Evolutionary conservation across 768 basidiomycete genomes (phyloP), one percentile per base, ranked within the genome.

Genomic region (Tricholoma bakamatsutake): DNA sequence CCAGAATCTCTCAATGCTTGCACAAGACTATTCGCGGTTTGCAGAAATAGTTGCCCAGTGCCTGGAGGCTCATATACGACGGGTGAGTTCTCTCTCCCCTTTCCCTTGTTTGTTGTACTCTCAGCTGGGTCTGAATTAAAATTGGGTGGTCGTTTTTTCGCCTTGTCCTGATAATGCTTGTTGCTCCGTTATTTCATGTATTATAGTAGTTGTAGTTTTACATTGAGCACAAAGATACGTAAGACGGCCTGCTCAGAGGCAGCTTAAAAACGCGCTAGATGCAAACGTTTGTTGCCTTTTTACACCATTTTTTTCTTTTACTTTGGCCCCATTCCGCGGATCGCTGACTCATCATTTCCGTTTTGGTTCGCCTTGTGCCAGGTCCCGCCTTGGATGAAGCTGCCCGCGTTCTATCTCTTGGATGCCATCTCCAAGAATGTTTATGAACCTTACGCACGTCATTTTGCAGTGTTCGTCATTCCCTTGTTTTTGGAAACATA

Each of bases 341-440:
- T 71, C 77, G 86, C 85, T 90, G 84, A 90, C 88, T 86, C 74
- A 87, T 81, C 62, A 61, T 72, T 75, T 65, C 69, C 65, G 55
- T 71, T 71, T 71, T 65, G 71, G 64, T 63, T 57, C 40, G 18
- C 54, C 62, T 56, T 49, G 61, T 55, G 58, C 66, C 73, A 98
- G 96, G 93, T 93, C 11, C 85, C 86, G 17, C 83, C 88, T 18
- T 87, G 84, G 77, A 87, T 90, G 79, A 95, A 97, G 73, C 77
- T 99, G 7, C 96, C 97, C 1, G 81, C 89, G 0, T 93, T 98
- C 64, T 99, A 98, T 67, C 81, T 98, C 6, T 79, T 99, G 66
- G 97, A 98, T 67, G 95, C 95, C 12, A 93, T 99, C 57, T 91
- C 91, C 54, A 99, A 99, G 71, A 98, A 98, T 74, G 85, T 95